phyloP scores from a whole-genome alignment of 495 filamentous ascomycete genomes.

The Viridothelium virens region DNA sequence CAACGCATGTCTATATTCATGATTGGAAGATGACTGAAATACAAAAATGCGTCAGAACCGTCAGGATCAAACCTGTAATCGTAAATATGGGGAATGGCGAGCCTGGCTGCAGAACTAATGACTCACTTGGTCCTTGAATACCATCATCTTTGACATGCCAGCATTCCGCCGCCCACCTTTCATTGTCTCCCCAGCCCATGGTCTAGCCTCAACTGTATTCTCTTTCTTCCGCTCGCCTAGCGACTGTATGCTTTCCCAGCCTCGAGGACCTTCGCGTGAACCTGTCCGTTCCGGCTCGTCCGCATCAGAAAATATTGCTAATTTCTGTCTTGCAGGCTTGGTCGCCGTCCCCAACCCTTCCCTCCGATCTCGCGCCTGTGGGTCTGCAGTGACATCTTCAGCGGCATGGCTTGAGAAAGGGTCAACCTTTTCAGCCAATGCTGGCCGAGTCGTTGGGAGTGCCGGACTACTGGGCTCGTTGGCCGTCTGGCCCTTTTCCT shows the following conservation, averaged over 20 bases:
- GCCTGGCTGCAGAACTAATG: slow-evolving; percentile 24
- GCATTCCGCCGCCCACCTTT: slow-evolving; percentile 73
- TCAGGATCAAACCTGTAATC: slow-evolving; percentile 91
- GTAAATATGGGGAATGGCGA: slow-evolving; percentile 67
- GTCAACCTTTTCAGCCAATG: slow-evolving; percentile 75
- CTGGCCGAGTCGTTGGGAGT: slow-evolving; percentile 72
- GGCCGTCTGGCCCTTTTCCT: slow-evolving; percentile 47
- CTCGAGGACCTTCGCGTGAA: slow-evolving; percentile 43
- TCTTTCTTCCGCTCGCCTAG: slow-evolving; percentile 87
- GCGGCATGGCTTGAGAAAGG: slow-evolving; percentile 54
- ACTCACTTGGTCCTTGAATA: slow-evolving; percentile 97
- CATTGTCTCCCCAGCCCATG: slow-evolving; percentile 87
- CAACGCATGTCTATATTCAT: slow-evolving; percentile 14
- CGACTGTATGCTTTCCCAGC: slow-evolving; percentile 88
- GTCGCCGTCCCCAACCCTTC: slow-evolving; percentile 47
- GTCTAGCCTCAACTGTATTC: slow-evolving; percentile 76
- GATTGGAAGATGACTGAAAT: slow-evolving; percentile 46
- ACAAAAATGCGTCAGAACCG: slow-evolving; percentile 50
- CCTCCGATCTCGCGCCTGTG: slow-evolving; percentile 54
- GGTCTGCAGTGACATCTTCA: slow-evolving; percentile 42
- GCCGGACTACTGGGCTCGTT: slow-evolving; percentile 77
- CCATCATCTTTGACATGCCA: slow-evolving; percentile 70
- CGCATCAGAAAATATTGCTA: slow-evolving; percentile 83
- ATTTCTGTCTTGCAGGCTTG: slow-evolving; percentile 62
- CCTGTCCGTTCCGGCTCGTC: slow-evolving; percentile 36